Evolutionary conservation across 352 stramenopile species (phyloP), one percentile per base, ranked within the genome.

Genomic region (Globisporangium spinosum): DNA sequence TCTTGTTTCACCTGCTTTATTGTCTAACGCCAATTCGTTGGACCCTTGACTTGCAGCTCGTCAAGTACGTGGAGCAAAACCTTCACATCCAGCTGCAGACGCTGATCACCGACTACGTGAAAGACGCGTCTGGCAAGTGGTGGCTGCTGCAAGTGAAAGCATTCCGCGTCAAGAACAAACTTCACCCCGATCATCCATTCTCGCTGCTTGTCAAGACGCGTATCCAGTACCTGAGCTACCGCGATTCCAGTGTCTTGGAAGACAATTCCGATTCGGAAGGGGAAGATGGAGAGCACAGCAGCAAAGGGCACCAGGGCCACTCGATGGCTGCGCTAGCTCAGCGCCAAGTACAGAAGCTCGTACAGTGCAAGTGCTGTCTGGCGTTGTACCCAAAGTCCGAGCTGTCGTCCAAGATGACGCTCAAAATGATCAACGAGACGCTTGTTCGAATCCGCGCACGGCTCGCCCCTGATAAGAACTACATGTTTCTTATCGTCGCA

Each of bases 401-500:
- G 62, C 71, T 95, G 8, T 80, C 83, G 15, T 95, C 89, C 81
- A 95, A 93, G 62, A 95, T 95, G 87, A 95, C 87, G 34, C 70
- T 91, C 58, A 92, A 93, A 65, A 95, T 95, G 87, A 93, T 95
- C 55, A 87, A 82, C 64, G 87, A 95, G 56, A 95, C 85, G 77
- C 80, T 93, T 0, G 54, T 86, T 10, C 79, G 87, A 9, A 80
- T 95, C 53, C 80, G 80, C 2, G 78, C 84, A 27, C 82, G 85
- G 0, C 64, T 88, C 9, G 64, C 77, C 6, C 75, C 78, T 0
- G 82, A 89, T 25, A 89, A 85, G 47, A 73, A 54, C 6, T 74
- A 86, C 47, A 72, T 67, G 8, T 89, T 90, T 60, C 71, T 93
- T 3, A 73, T 74, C 0, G 64, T 76, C 3, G 78, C 82, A 8